Conservation (phyloP, 129 eudicot genomes). For the Helianthus tuberosus region DNA sequence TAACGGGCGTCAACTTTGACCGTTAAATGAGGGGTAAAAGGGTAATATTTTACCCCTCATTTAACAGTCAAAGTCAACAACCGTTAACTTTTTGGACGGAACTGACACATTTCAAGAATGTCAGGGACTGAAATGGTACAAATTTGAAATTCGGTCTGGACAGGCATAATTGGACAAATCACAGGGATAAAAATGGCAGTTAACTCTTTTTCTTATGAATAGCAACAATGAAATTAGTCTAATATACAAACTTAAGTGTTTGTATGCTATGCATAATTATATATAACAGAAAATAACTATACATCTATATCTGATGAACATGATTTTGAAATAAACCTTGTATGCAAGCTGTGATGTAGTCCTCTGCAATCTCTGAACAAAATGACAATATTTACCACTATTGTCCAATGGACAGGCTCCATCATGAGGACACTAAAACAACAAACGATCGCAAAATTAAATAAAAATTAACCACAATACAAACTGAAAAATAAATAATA, state of each 20-base stretch:
- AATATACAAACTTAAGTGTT: background rate
- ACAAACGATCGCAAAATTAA: background rate
- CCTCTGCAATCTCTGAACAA: constrained; percentile 94
- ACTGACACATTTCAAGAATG: too few species aligned
- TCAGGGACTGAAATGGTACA: too few species aligned
- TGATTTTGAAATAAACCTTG: constrained; percentile 55
- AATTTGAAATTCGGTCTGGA: too few species aligned
- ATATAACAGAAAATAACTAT: background rate
- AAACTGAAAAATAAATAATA: background rate
- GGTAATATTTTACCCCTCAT: too few species aligned
- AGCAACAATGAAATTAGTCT: background rate
- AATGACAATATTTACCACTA: constrained; percentile 91
- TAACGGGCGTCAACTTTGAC: too few species aligned
- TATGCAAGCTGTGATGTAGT: constrained; percentile 84
- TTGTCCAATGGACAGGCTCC: constrained; percentile 87
- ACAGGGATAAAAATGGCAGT: too few species aligned
- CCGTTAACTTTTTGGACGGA: too few species aligned
- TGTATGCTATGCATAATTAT: background rate
- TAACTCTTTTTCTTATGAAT: background rate
- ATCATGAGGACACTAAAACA: constrained; percentile 91
- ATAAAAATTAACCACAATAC: constrained; percentile 6
- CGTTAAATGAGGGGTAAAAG: too few species aligned
- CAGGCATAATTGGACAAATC: too few species aligned
- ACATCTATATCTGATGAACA: background rate
- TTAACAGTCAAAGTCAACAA: too few species aligned